phyloP scores from a whole-genome alignment of 1,284 basidiomycete species.

The Microbotryum saponariae region DNA sequence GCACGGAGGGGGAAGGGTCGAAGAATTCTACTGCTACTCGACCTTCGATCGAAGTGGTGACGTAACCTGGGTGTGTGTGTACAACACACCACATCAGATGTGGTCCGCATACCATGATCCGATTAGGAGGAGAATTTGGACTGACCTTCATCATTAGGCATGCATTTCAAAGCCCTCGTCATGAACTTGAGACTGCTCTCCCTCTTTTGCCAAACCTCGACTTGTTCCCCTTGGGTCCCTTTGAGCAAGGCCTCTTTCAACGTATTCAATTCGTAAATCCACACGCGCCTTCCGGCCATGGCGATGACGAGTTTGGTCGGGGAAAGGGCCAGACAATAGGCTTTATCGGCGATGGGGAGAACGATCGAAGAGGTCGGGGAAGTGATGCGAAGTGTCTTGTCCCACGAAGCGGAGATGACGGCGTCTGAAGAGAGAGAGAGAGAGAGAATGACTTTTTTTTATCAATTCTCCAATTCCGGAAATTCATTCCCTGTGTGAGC shows the following conservation, averaged over 20 bases:
- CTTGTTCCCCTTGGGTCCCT: conserved; percentile 15
- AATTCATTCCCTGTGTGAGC: too few relatives aligned
- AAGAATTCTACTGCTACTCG: conserved; percentile 97
- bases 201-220: conserved; percentile 60
- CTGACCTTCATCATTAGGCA: conserved; percentile 82
- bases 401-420: conserved; percentile 83
- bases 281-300: conserved; percentile 79
- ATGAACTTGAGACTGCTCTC: conserved; percentile 94
- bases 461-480: too few relatives aligned
- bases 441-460: too few relatives aligned
- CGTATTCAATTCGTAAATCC: conserved; percentile 73
- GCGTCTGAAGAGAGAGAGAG: conserved; percentile 46
- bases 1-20: conserved; percentile 64
- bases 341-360: conserved; percentile 66
- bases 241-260: conserved; percentile 44
- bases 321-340: conserved; percentile 71
- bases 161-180: conserved; percentile 81
- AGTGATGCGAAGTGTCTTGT: conserved; percentile 66
- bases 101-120: too few relatives aligned
- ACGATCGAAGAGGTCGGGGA: conserved; percentile 50
- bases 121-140: background rate
- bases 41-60: conserved; percentile 87
- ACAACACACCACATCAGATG: too few relatives aligned
- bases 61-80: too few relatives aligned
- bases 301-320: conserved; percentile 72